Evolutionary conservation across 2,329 filamentous ascomycete genomes (phyloP).

Genomic region (Chalaropsis ovoidea): DNA sequence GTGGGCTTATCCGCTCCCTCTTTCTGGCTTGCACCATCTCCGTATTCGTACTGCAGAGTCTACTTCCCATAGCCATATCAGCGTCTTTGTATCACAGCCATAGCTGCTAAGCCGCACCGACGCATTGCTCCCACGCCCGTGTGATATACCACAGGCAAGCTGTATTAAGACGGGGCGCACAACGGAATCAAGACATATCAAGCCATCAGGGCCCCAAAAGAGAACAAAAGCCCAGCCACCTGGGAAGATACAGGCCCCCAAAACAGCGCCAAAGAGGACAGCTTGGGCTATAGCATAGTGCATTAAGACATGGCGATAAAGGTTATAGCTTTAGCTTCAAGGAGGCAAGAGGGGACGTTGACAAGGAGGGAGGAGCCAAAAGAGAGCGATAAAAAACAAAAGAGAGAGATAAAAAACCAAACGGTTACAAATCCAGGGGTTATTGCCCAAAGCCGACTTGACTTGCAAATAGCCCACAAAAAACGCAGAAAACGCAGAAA

Average conservation of each 20-base stretch:
- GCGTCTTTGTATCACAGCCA: not conserved
- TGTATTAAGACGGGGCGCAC: slow-evolving; percentile 4
- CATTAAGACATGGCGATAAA: slow-evolving; percentile 1
- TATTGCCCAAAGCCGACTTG: not conserved
- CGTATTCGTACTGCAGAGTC: not conserved
- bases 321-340: not conserved
- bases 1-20: not conserved
- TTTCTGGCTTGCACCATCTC: not conserved
- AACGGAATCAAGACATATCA: slow-evolving; percentile 1
- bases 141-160: not conserved
- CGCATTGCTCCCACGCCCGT: not conserved
- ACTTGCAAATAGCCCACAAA: not conserved
- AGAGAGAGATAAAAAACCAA: not conserved
- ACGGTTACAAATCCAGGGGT: not conserved
- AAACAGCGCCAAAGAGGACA: not conserved
- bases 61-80: not conserved
- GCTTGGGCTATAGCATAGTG: slow-evolving; percentile 3
- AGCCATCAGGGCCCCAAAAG: not conserved
- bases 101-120: not conserved
- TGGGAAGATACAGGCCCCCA: not conserved
- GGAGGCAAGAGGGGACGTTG: slow-evolving; percentile 3
- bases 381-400: not conserved
- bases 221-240: not conserved
- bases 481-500: slow-evolving; percentile 3
- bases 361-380: slow-evolving; percentile 5